Base-by-base conservation (phyloP, 768 basidiomycete genomes). In the Chalciporus chontae region DNA sequence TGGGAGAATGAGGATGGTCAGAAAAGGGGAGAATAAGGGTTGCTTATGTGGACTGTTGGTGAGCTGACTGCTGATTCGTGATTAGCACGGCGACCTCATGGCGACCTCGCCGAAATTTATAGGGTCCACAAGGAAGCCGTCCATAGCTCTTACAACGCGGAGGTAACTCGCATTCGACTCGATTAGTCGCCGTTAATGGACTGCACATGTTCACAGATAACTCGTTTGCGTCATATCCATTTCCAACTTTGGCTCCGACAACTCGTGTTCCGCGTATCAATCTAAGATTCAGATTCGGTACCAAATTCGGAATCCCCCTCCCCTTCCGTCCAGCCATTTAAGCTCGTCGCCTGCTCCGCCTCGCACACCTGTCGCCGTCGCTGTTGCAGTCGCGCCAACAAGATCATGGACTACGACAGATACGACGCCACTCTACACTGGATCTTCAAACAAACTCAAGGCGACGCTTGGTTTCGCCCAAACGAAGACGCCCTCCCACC, bases 401-500 rank as follows among this genome's bases (percentile, higher is more conserved):
- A 21, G 29, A 17, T 34, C 62, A 66, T 67, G 65, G 65, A 67
- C 65, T 67, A 67, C 58, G 65, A 67, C 60, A 51, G 65, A 55
- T 67, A 67, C 65, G 66, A 67, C 40, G 67, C 57, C 23, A 61
- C 57, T 29, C 55, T 62, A 52, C 56, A 62, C 40, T 58, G 57
- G 57, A 54, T 61, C 44, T 67, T 67, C 60, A 67, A 67, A 14
- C 65, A 67, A 51, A 67, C 65, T 5, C 65, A 67, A 52, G 75
- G 76, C 51, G 77, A 78, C 62, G 77, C 77, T 38, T 78, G 77
- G 77, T 79, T 78, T 56, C 71, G 78, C 39, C 76, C 77, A 45
- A 73, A 73, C 55, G 77, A 77, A 50, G 73, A 74, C 54, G 66
- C 70, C 17, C 70, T 77, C 48, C 64, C 74, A 0, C 70, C 73